Evolutionary conservation across 2,329 filamentous ascomycete species (phyloP).

Genomic region (Ophiostoma sp.): DNA sequence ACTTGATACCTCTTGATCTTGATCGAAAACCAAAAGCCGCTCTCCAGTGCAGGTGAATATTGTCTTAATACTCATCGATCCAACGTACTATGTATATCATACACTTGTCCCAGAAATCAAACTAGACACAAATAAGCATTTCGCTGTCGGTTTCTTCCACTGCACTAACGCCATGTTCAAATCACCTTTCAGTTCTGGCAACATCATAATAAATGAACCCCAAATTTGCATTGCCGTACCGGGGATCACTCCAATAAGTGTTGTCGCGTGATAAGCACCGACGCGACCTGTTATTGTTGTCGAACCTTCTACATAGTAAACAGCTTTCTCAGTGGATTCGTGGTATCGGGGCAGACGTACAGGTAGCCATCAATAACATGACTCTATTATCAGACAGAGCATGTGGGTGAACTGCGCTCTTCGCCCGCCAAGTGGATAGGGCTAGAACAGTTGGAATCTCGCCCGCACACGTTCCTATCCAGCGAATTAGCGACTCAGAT

Average conservation of each 20-base stretch:
- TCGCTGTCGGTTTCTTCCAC: neutral
- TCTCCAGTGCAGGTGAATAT: neutral
- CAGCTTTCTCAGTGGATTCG: neutral
- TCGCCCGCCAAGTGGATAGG: conserved; percentile 8
- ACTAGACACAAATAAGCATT: neutral
- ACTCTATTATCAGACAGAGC: neutral
- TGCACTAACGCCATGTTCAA: neutral
- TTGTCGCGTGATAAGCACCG: neutral
- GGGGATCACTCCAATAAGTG: neutral
- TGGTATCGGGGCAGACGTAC: neutral
- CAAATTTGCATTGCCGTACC: neutral
- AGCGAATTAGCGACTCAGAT: neutral
- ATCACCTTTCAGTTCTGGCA: neutral
- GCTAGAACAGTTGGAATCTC: conserved; percentile 9
- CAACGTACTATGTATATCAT: neutral
- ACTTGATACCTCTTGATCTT: neutral
- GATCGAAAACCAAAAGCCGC: neutral
- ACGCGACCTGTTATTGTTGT: neutral
- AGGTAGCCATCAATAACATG: conserved; percentile 5
- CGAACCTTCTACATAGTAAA: neutral
- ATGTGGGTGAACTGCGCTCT: neutral
- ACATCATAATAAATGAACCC: neutral
- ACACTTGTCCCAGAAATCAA: neutral
- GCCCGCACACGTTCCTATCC: conserved; percentile 5
- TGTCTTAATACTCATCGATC: neutral